A percentile compares a stretch with the other conserved stretches of the same genome.
Conservation (phyloP, 148 eudicot species). For the Rhododendron ferrugineum region DNA sequence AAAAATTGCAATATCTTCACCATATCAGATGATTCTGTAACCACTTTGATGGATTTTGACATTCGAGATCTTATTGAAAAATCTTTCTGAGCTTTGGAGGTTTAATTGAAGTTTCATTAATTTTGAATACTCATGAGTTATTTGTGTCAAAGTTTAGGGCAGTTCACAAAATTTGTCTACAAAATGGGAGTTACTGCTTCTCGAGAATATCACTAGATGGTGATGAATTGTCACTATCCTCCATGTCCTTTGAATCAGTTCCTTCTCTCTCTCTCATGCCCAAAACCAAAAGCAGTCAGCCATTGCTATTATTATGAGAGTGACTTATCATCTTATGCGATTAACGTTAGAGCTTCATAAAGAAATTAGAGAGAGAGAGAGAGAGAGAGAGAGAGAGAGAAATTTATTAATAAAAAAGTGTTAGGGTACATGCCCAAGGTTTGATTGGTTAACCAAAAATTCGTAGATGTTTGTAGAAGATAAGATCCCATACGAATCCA, state of each 20-base stretch:
- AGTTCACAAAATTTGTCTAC: background rate
- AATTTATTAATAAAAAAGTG: background rate
- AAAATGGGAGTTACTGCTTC: background rate
- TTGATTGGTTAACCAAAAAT: background rate
- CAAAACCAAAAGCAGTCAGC: slow-evolving; percentile 15
- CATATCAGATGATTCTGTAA: background rate
- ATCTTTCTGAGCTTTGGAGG: background rate
- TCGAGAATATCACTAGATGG: slow-evolving; percentile 21
- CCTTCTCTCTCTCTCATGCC: background rate
- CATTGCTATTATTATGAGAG: slow-evolving; percentile 17
- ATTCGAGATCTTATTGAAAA: background rate
- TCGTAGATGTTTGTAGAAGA: background rate
- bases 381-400: background rate
- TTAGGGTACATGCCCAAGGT: background rate
- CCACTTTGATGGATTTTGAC: background rate
- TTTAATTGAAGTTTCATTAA: background rate
- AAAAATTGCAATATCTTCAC: background rate
- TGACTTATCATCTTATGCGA: slow-evolving; percentile 13
- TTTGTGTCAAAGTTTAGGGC: background rate
- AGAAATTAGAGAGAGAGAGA: background rate
- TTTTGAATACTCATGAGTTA: background rate
- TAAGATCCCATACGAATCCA: background rate
- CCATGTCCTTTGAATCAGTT: slow-evolving; percentile 23
- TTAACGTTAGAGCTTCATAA: background rate
- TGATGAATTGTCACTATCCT: slow-evolving; percentile 20